Base-by-base conservation (phyloP, 2,329 filamentous ascomycete genomes). In the Lecanicillium sp. region DNA sequence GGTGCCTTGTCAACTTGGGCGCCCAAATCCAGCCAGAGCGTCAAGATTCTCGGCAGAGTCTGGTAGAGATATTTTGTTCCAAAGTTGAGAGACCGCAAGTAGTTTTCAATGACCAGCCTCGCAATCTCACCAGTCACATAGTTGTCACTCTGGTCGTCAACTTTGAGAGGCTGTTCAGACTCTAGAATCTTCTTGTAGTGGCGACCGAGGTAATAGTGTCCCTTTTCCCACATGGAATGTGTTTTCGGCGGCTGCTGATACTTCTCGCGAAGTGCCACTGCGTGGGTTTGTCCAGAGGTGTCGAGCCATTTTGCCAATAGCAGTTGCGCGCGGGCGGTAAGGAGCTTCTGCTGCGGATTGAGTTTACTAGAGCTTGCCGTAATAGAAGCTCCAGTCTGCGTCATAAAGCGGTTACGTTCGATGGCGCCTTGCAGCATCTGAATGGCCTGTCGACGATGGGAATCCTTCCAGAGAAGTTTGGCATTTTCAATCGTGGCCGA, bases 131-230 rank as follows among this genome's bases (percentile, higher is more conserved):
- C 94, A 10, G 80, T 87, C 48, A 93, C 68, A 58, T 83, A 90
- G 51, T 79, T 74, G 46, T 90, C 84, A 35, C 78, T 83, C 64
- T 95, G 90, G 54, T 90, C 90, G 23, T 84, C 79, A 15, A 79
- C 73, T 30, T 85, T 83, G 44, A 95, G 78, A 2, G 78, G 72
- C 64, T 89, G 90, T 63, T 97, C 90, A 0, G 89, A 87, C 58
- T 97, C 91, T 3, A 96, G 72, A 4, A 97, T 78, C 65, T 96
- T 98, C 64, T 95, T 94, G 75, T 98, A 98, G 66, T 97, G 90
- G 39, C 91, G 89, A 5, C 93, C 93, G 9, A 99, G 78, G 63
- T 96, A 95, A 64, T 97, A 98, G 62, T 97, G 91, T 0, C 89
- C 90, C 66, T 96, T 97, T 62, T 98, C 93, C 90, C 91, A 98